Base-by-base conservation (phyloP, 345 rosid species). In the Arabis alpina region DNA sequence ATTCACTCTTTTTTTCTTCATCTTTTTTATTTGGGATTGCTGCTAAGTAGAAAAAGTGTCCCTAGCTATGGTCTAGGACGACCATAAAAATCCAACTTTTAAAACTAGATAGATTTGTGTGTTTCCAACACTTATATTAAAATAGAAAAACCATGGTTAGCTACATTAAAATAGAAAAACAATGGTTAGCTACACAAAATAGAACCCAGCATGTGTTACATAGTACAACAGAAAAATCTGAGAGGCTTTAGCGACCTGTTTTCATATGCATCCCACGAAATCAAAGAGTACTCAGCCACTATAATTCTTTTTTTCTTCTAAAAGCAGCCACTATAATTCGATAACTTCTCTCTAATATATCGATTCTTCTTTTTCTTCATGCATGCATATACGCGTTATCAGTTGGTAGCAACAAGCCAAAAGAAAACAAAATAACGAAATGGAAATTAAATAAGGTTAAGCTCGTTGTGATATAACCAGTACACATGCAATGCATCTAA, bases 401-500 rank as follows among this genome's bases (percentile, higher is more conserved):
- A 53, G 41, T 37, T 42, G 47, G 47, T 64, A 64, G 37, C 25
- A 64, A 64, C 34, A 64, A 37, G 34, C 43, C 43, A 47, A 36
- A 54, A 47, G 10, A 54, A 45, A 54, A 36, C 23, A 28, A 39
- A 14, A 4, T 28, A n/a, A 15, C 15, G 25, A 36, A 53, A 54
- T 63, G 24, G 16, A 4, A 25, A 14, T 10, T 52, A 1, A 32
- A 43, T 9, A 54, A 27, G 13, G n/a, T 49, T 48, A 48, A 37
- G 53, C 52, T 56, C 44, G 12, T 45, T 39, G 24, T 9, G 34
- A 56, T 48, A 41, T 40, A 72, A 39, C 39, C 64, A 44, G 50
- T 63, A 47, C 70, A 64, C 71, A 72, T 72, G 64, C 76, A 72
- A 15, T 47, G 76, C 64, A 47, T 55, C 71, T 64, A 55, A 63